Base-by-base conservation (phyloP, 345 rosid genomes). In the Xanthoceras sorbifolium region DNA sequence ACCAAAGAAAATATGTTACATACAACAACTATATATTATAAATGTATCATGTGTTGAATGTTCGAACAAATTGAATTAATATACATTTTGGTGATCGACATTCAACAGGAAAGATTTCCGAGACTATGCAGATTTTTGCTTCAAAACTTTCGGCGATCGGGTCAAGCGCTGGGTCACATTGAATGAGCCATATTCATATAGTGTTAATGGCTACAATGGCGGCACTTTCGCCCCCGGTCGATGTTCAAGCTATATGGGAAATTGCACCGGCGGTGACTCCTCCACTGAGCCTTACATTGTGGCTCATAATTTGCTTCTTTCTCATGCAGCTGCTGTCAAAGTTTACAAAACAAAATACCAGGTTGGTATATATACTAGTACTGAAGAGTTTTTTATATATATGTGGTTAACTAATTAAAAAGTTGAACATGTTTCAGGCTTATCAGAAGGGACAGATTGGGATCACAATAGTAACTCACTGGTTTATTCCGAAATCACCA, bases 261-360 rank as follows among this genome's bases (percentile, higher is more conserved):
- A 54, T 3, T 81, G 84, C 54, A 38, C 71, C 3, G 69, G 46
- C n/a, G 84, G 84, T 23, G 73, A 86, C 57, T 86, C 89, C 18
- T 72, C 75, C 36, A 84, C 83, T 0, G 87, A 88, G 67, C 91
- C 91, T 26, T 88, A 85, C 60, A 61, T 79, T 20, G 89, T 72
- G 12, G 71, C 78, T 1, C 89, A 87, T 67, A 48, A 86, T 67
- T n/a, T 84, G 66, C 80, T 88, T 32, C 77, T 88, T 18, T 76
- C 91, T 28, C 91, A 88, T 34, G 84, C 85, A 2, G 70, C 81
- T 60, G 67, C 83, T 25, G 91, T 66, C 5, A 14, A 69, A 26
- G 4, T 79, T 36, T 85, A 82, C 66, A 46, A 74, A 2, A 22
- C 67, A 29, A 78, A 77, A 36, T 85, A 87, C 8, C 71, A 82